Percentiles rank a stretch among this genome's conserved stretches.
phyloP scores from a whole-genome alignment of 768 basidiomycete genomes.

The Trametes cingulata region DNA sequence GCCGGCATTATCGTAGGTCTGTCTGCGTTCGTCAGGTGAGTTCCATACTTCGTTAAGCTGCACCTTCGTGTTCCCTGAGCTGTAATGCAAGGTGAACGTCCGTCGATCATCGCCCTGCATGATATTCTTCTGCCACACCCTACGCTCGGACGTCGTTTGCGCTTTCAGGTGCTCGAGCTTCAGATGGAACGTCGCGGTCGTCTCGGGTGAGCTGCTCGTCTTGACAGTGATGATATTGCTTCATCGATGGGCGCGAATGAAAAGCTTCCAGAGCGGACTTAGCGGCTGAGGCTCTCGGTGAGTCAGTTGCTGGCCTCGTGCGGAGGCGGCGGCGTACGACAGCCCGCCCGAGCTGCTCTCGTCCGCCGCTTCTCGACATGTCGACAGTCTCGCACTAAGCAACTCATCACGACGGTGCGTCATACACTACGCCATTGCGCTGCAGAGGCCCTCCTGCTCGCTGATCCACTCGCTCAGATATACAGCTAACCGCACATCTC shows the following conservation, averaged over 20 bases:
- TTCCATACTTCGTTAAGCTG: conserved; percentile 1
- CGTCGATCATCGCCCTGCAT: neutral
- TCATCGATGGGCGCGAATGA: neutral
- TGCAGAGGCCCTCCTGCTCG: neutral
- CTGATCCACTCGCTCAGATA: neutral
- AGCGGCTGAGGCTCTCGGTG: neutral
- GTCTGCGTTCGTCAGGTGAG: neutral
- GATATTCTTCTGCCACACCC: neutral
- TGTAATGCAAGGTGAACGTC: neutral
- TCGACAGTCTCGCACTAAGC: neutral
- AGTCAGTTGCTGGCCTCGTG: neutral
- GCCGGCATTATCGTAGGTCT: neutral
- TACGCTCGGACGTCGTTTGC: neutral
- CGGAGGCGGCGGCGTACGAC: neutral
- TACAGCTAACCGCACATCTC: neutral
- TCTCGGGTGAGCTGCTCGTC: neutral
- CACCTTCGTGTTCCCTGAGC: neutral
- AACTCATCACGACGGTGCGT: neutral
- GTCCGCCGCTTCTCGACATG: neutral
- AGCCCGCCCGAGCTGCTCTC: neutral
- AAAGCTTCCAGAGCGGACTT: neutral
- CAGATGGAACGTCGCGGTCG: conserved; percentile 3
- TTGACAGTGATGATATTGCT: neutral
- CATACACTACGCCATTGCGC: neutral
- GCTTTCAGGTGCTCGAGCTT: neutral